Evolutionary conservation across 1,284 basidiomycete genomes (phyloP).

Genomic region (Malassezia restricta): DNA sequence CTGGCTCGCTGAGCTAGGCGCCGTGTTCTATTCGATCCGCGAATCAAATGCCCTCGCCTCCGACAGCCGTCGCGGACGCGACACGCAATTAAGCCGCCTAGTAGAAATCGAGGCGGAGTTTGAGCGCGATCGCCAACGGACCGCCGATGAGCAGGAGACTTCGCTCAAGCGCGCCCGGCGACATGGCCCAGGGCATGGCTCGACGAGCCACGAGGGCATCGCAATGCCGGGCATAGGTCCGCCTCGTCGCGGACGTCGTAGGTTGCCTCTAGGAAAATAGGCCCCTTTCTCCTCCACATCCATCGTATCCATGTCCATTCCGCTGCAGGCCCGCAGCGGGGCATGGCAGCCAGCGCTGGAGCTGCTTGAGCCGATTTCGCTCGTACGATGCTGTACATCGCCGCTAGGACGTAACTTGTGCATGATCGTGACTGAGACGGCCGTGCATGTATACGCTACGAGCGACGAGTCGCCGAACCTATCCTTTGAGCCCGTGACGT

Average conservation of each 20-base stretch:
- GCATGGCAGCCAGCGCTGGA: conserved; percentile 12
- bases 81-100: conserved; percentile 74
- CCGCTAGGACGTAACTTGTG: conserved; percentile 11
- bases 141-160: conserved; percentile 8
- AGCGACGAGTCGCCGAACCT: background rate
- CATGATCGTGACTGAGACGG: conserved; percentile 4
- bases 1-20: conserved; percentile 41
- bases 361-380: conserved; percentile 1
- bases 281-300: background rate
- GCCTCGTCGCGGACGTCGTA: conserved; percentile 2
- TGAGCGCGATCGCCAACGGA: conserved; percentile 21
- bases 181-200: background rate
- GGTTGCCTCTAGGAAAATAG: background rate
- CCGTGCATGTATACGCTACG: conserved; percentile 2
- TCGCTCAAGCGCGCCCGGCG: conserved; percentile 5
- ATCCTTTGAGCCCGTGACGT: conserved; percentile 3
- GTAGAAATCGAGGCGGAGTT: conserved; percentile 62
- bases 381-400: conserved; percentile 10
- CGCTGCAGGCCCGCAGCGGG: conserved; percentile 2
- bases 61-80: conserved; percentile 55
- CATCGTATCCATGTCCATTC: conserved; percentile 5
- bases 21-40: conserved; percentile 81
- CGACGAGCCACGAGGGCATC: conserved; percentile 3
- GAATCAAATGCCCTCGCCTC: conserved; percentile 58
- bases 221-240: conserved; percentile 11